phyloP scores from a whole-genome alignment of 176 grass and related monocot species.

The Juncus effusus region DNA sequence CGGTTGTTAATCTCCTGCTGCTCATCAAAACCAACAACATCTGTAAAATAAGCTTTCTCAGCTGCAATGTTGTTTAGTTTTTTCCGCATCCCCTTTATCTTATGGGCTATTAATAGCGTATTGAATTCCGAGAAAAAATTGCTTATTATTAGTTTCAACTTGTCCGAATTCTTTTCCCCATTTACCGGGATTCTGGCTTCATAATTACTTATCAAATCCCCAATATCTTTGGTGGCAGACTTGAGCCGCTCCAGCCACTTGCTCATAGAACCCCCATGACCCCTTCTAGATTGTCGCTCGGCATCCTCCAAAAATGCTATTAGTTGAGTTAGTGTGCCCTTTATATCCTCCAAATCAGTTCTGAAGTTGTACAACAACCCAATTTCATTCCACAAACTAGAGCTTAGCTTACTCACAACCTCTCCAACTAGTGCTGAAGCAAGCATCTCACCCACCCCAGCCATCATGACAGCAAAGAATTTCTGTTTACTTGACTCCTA shows the following conservation, averaged over 20 bases:
- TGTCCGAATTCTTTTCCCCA: background rate
- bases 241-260: conserved; percentile 21
- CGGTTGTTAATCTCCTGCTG: too few species aligned
- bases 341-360: conserved; percentile 15
- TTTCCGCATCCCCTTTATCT: too few species aligned
- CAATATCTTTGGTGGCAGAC: conserved; percentile 12
- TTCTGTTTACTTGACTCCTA: too few species aligned
- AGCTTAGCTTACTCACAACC: background rate
- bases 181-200: background rate
- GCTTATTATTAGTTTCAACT: background rate
- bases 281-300: conserved; percentile 8
- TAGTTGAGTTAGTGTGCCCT: background rate
- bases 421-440: conserved; percentile 16
- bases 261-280: background rate
- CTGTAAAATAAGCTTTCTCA: too few species aligned
- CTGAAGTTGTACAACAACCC: conserved; percentile 16
- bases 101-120: too few species aligned
- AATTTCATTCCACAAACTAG: background rate
- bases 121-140: too few species aligned
- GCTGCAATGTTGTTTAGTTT: too few species aligned
- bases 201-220: conserved; percentile 12
- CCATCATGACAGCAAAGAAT: too few species aligned
- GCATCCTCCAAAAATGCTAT: conserved; percentile 3
- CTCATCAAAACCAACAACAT: too few species aligned
- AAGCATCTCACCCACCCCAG: conserved; percentile 2